phyloP scores from a whole-genome alignment of 2,329 filamentous ascomycete species.

The Scedosporium boydii region DNA sequence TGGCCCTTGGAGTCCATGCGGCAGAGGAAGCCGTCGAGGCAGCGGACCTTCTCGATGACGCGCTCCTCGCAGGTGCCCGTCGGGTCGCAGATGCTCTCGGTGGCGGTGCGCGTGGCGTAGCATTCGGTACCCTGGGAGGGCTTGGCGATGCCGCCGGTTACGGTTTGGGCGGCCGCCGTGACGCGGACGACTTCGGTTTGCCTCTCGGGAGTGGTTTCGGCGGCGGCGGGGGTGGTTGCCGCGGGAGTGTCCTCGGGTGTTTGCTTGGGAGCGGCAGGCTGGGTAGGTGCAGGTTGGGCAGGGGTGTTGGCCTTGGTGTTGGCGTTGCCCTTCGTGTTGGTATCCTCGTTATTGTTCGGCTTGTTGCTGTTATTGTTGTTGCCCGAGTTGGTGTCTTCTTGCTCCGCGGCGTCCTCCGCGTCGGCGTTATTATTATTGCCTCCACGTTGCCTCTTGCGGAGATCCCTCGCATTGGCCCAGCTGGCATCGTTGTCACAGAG shows the following conservation, averaged over 20 bases:
- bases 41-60: conserved; percentile 25
- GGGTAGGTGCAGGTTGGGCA: background rate
- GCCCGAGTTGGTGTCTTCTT: background rate
- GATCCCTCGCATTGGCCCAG: conserved; percentile 13
- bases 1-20: conserved; percentile 26
- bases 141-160: conserved; percentile 8
- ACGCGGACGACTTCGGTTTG: background rate
- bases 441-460: conserved; percentile 7
- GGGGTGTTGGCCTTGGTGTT: background rate
- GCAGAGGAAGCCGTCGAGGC: conserved; percentile 36
- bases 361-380: background rate
- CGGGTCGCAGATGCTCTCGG: conserved; percentile 20
- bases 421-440: background rate
- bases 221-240: background rate
- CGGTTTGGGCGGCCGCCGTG: conserved; percentile 9
- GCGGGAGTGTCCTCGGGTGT: background rate
- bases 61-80: conserved; percentile 27
- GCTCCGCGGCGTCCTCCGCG: background rate
- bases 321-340: background rate
- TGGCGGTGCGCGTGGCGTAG: conserved; percentile 23
- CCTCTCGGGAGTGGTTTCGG: conserved; percentile 1
- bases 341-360: background rate
- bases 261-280: background rate
- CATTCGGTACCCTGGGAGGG: conserved; percentile 18
- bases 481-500: conserved; percentile 20